Evolutionary conservation across 1,284 basidiomycete species (phyloP), one percentile per base, ranked within the genome.

Genomic region (Porogramme epimiltina): DNA sequence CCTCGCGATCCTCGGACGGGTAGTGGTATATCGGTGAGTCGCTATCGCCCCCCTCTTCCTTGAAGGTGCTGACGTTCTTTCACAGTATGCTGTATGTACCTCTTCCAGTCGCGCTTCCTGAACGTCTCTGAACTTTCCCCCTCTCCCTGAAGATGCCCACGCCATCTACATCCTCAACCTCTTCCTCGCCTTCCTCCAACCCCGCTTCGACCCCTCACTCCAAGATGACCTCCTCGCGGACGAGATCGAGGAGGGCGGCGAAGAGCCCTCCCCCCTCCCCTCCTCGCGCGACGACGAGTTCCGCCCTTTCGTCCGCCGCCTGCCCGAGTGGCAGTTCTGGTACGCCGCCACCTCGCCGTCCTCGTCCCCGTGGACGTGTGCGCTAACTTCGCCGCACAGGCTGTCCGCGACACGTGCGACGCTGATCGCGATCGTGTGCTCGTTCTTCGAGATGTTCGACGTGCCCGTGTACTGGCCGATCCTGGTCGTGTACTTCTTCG

Each of bases 381-480:
- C n/a, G n/a, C n/a, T n/a, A n/a, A 19, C 11, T 20, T n/a, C 15
- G 6, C 33, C 41, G 9, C 28, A 68, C 69, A 94, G 92, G 95
- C 80, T 97, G 48, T 93, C 93, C 8, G 82, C 93, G 1, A 99
- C 95, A 4, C 89, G 93, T 51, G 95, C 97, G 4, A 91, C 91
- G 20, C 47, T 90, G 16, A 71, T 99, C 50, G 89, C 94, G 4
- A 68, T 97, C 42, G 71, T 89, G 47, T 88, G 89, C 69, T 93
- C 95, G 3, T 74, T 87, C 54, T 95, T 89, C 24, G 81, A 87
- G 42, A 70, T 83, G 34, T 96, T 96, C 63, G 95, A 98, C 69
- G 89, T 98, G 18, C 96, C 96, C 11, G 96, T 99, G 20, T 98
- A 97, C 73, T 98, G 96, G 94, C 95, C 95, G 11, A 97, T 98